Evolutionary conservation across 257 asterid species (phyloP), one percentile per base, ranked within the genome.

Genomic region (Solanum ossicruentum): DNA sequence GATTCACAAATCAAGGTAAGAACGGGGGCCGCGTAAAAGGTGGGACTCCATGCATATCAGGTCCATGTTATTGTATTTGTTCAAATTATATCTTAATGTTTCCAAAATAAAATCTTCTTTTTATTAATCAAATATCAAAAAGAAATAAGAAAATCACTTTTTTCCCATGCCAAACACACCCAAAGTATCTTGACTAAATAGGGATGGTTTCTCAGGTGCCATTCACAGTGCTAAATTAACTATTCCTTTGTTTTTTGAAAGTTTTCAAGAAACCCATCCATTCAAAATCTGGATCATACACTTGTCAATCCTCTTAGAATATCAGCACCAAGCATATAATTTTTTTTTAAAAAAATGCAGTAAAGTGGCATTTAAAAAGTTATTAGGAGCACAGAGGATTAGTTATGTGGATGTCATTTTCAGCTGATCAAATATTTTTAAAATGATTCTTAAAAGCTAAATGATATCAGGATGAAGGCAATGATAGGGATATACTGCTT

Each of bases 301-400:
- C 82, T 49, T 75, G 60, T 39, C 66, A 2, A 26, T 26, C 49
- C 49, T 58, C 39, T 57, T 45, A 57, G 23, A 73, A 67, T 58
- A n/a, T 60, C 77, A 47, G 16, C 39, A 18, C 20, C 70, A 56
- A 45, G 81, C n/a, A 73, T 73, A 47, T 45, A 45, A 45, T 45
- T 11, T 20, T 17, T 32, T 28, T 0, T n/a, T 0, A 20, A 71
- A 20, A 45, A 75, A 47, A 47, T 26, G 69, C 18, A 61, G 54
- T 60, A 60, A 84, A 78, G 65, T 77, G 84, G 36, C 66, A 43
- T 84, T 49, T 16, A 78, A 84, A 84, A 84, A 77, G 86, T 36
- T 78, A 60, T 36, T 78, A 60, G 58, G 79, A 23, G 47, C 26
- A 43, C 20, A 32, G 20, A 71, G 28, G 65, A 63, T 73, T 56